phyloP scores from a whole-genome alignment of 306 rosid genomes.

The Vigna radiata region DNA sequence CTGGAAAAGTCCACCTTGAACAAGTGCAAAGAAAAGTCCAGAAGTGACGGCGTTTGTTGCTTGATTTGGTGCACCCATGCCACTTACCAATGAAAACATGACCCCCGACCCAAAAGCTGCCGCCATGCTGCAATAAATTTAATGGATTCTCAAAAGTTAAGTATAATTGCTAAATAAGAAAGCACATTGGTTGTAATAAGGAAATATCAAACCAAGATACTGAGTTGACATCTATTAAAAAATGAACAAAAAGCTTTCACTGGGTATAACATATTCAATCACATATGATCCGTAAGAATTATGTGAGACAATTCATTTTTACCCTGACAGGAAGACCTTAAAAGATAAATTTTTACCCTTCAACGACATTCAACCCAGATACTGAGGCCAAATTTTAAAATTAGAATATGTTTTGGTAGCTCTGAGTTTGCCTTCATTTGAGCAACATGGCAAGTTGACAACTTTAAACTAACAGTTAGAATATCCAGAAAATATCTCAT shows the following conservation, averaged over 20 bases:
- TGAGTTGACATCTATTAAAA: constrained; percentile 5
- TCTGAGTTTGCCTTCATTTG: constrained; percentile 3
- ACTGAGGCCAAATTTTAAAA: background rate
- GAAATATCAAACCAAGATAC: constrained; percentile 25
- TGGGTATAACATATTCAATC: background rate
- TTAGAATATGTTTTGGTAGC: constrained; percentile 6
- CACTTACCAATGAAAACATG: constrained; percentile 88
- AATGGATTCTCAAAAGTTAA: constrained; percentile 1
- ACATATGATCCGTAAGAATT: background rate
- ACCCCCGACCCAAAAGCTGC: constrained; percentile 99
- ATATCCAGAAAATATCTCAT: background rate
- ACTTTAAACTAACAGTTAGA: constrained; percentile 1
- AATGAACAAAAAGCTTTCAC: constrained; percentile 18
- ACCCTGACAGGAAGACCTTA: constrained; percentile 20
- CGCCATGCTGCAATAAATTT: constrained; percentile 70
- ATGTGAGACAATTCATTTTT: background rate
- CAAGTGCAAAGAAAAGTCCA: constrained; percentile 92
- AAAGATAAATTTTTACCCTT: background rate
- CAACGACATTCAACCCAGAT: constrained; percentile 16
- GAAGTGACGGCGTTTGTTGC: constrained; percentile 81
- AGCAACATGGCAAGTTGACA: constrained; percentile 16
- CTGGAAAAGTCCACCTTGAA: constrained; percentile 98
- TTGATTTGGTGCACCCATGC: constrained; percentile 92
- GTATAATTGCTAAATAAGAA: constrained; percentile 23
- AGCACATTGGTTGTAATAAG: constrained; percentile 24